A percentile compares a stretch with the other conserved stretches of the same genome.
Conservation (phyloP, 352 stramenopile species). For the Pythium plurisporium region DNA sequence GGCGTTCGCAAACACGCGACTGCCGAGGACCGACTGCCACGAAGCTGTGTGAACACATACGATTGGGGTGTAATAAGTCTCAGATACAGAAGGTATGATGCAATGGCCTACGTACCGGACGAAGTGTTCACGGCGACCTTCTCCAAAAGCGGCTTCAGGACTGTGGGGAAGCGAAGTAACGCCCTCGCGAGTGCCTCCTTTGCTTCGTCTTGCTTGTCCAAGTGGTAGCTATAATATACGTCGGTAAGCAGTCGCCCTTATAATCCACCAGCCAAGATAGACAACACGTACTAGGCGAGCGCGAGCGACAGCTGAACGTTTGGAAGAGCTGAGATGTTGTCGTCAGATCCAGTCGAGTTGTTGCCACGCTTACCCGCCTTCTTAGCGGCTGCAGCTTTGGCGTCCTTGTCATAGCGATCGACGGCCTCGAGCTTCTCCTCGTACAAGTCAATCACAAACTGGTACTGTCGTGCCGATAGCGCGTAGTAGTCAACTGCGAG, state of each 20-base stretch:
- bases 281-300: constrained; percentile 50
- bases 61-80: neutral
- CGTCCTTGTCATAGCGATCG: constrained; percentile 29
- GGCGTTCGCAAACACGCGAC: constrained; percentile 75
- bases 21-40: constrained; percentile 70
- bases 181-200: constrained; percentile 56
- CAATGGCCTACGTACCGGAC: constrained; percentile 40
- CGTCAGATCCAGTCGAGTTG: neutral
- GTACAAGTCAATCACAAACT: constrained; percentile 70
- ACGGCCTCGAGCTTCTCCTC: constrained; percentile 55
- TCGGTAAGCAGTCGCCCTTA: too few relatives aligned
- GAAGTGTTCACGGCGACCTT: constrained; percentile 68
- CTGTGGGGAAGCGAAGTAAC: constrained; percentile 60
- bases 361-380: neutral
- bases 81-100: neutral
- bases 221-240: constrained; percentile 47
- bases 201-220: constrained; percentile 51
- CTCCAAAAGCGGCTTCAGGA: constrained; percentile 69
- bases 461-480: constrained; percentile 67
- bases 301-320: constrained; percentile 76
- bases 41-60: constrained; percentile 28
- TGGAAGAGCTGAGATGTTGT: constrained; percentile 49
- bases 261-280: neutral
- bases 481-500: constrained; percentile 84
- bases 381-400: neutral